Conservation (phyloP, 306 rosid genomes). For the Cyclanthera cordifolia region DNA sequence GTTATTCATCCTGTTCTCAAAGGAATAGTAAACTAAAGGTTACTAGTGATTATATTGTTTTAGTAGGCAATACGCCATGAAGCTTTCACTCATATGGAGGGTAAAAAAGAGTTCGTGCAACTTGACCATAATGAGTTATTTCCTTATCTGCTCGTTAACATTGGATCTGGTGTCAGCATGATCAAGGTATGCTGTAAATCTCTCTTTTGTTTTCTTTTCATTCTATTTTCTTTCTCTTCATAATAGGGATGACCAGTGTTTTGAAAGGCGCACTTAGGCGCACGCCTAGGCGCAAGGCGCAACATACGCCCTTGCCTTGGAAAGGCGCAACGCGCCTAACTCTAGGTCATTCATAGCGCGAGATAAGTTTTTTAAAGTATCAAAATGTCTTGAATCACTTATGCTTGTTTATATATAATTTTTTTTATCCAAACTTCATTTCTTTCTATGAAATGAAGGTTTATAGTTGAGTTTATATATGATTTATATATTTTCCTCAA, state of each 20-base stretch:
- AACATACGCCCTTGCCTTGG: too few species aligned
- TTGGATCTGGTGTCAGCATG: constrained; percentile 98
- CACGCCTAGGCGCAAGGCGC: too few species aligned
- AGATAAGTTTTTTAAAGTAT: too few species aligned
- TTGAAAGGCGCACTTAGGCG: too few species aligned
- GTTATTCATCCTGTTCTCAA: background rate
- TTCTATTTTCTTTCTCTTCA: constrained; percentile 16
- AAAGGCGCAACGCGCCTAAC: too few species aligned
- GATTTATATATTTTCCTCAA: too few species aligned
- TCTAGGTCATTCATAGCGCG: too few species aligned
- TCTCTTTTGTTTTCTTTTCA: background rate
- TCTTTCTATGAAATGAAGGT: too few species aligned
- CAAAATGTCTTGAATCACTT: too few species aligned
- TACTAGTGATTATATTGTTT: constrained; percentile 32
- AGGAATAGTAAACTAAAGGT: background rate
- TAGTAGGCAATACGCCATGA: constrained; percentile 99
- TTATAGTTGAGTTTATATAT: too few species aligned
- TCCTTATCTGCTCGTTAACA: constrained; percentile 88
- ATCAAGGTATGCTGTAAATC: constrained; percentile 54
- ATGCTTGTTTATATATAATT: too few species aligned
- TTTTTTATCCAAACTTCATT: too few species aligned
- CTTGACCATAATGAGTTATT: constrained; percentile 79
- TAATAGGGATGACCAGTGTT: constrained; percentile 4
- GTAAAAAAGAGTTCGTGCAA: constrained; percentile 86
- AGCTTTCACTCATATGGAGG: constrained; percentile 99